Evolutionary conservation across 2,329 filamentous ascomycete genomes (phyloP).

Genomic region (Chaetomium globosum): DNA sequence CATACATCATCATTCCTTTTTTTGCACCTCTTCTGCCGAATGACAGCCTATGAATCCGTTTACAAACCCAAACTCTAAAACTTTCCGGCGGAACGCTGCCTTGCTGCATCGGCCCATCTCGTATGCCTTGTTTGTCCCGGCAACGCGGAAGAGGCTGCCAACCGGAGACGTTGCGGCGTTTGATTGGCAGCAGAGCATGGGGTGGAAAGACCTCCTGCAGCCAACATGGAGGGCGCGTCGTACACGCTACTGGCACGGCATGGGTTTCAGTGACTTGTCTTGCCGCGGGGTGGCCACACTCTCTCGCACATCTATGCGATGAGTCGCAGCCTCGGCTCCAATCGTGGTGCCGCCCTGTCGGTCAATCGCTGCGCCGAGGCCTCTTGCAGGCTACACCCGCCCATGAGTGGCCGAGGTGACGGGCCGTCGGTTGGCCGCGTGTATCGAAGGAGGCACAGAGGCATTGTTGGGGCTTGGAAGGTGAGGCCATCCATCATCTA

Average conservation of each 20-base stretch:
- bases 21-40: not conserved
- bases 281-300: constrained; percentile 2
- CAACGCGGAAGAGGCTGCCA: constrained; percentile 15
- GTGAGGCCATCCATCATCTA: not conserved
- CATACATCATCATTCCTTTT: not conserved
- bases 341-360: not conserved
- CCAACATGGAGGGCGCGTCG: constrained; percentile 20
- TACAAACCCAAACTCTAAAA: not conserved
- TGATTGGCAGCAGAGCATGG: constrained; percentile 25
- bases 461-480: not conserved
- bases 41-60: not conserved
- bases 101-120: not conserved
- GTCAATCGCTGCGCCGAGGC: constrained; percentile 25
- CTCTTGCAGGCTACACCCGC: constrained; percentile 9
- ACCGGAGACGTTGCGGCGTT: constrained; percentile 22
- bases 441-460: constrained; percentile 9
- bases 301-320: not conserved
- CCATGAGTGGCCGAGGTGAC: constrained; percentile 21
- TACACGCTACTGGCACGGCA: constrained; percentile 19
- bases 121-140: constrained; percentile 19
- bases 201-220: constrained; percentile 8
- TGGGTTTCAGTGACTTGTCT: not conserved
- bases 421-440: constrained; percentile 20
- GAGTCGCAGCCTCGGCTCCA: constrained; percentile 1
- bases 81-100: constrained; percentile 4